Base-by-base conservation (phyloP, 2,329 filamentous ascomycete species). In the Aureobasidium sp. region DNA sequence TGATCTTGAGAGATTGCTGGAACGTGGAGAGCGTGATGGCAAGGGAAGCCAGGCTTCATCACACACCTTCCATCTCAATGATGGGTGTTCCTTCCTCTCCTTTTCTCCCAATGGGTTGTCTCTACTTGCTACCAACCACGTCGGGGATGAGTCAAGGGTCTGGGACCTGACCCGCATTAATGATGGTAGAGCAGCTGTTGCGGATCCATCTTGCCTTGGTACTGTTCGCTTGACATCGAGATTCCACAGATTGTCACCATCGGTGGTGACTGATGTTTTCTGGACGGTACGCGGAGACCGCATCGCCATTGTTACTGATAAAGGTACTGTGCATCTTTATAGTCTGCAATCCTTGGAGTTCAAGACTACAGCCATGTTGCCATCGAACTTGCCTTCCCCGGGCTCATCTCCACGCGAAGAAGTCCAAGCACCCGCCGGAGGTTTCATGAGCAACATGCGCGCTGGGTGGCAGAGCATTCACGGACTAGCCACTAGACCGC, bases 311-410 rank as follows among this genome's bases (percentile, higher is more conserved):
- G 86, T 97, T 29, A 97, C 94, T 0, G 91, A 96, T 70, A 89
- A 92, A 68, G 92, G 93, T n/a, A 99, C 94, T 9, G 87, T 97
- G 12, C 94, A 99, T 75, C 84, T 97, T 47, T 87, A 96, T 66
- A 90, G 63, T 26, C 24, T 59, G 37, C 39, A 60, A 24, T 46
- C 61, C n/a, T 15, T 47, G 24, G 63, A 61, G 6, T 29, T 52
- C 26, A 46, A 62, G 24, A 60, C 56, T 12, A 41, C 51, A 44
- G 46, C 24, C 15, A 61, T 47, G 26, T 47, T 48, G 20, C 60
- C 50, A 4, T 48, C 61, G 6, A 63, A 46, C 17, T 17, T 64
- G 3, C 60, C 64, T 9, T 66, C 64, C 13, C 64, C 64, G 8
- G 51, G 63, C 3, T 61, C 64, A 5, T 66, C 64, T 6, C 64